A percentile compares a stretch with the other conserved stretches of the same genome.
phyloP scores from a whole-genome alignment of 345 rosid species.

The Physaria fendleri region DNA sequence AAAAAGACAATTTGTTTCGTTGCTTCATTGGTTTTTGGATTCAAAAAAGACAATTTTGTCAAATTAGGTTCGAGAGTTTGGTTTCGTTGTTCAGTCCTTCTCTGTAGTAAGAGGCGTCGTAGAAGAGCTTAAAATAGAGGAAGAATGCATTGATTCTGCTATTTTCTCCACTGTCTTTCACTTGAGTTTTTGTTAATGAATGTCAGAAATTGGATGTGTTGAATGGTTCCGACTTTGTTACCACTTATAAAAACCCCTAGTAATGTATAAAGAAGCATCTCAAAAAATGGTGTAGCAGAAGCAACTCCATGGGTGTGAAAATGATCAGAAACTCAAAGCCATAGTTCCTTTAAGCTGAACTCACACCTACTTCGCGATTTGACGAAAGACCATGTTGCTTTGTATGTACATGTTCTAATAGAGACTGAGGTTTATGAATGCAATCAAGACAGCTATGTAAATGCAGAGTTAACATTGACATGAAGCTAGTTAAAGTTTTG shows the following conservation, averaged over 20 bases:
- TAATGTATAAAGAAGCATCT: not conserved
- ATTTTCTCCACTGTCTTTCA: not conserved
- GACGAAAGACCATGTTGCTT: not conserved
- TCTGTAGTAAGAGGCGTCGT: not conserved
- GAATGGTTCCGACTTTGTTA: not conserved
- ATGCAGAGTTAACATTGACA: slow-evolving; percentile 13
- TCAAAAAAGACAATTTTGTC: not conserved
- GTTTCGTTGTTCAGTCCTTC: slow-evolving; percentile 8
- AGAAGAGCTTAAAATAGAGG: not conserved
- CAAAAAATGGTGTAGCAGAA: slow-evolving; percentile 1
- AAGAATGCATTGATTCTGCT: not conserved
- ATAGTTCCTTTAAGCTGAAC: slow-evolving; percentile 7
- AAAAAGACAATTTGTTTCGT: slow-evolving; percentile 3
- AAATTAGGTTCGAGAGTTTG: not conserved
- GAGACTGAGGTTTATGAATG: not conserved
- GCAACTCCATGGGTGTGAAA: slow-evolving; percentile 4
- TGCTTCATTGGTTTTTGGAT: slow-evolving; percentile 20
- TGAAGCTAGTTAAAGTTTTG: slow-evolving; percentile 28
- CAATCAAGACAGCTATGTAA: not conserved
- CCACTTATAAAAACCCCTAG: not conserved
- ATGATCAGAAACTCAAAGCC: not conserved
- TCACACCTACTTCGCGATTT: not conserved
- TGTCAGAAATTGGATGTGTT: not conserved
- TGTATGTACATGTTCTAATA: not conserved
- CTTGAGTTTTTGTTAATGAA: not conserved